Base-by-base conservation (phyloP, 1,284 basidiomycete genomes). In the Hemileia vastatrix region DNA sequence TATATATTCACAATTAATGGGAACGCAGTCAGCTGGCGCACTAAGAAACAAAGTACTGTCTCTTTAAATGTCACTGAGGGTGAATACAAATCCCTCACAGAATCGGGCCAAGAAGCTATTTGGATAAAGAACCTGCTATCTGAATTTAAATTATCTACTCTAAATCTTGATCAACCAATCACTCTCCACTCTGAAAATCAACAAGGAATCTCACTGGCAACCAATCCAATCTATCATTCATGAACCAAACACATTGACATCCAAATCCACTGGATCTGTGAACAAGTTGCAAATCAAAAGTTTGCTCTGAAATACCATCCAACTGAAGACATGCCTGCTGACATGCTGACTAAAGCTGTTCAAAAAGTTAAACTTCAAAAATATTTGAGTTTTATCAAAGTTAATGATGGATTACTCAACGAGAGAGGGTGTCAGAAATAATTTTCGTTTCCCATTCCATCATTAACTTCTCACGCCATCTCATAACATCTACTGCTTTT, bases 111-210 rank as follows among this genome's bases (percentile, higher is more conserved):
- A 18, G 33, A 59, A 44, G 3, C 32, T 3, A 11, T 47, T 6
- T 59, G 57, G 57, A 6, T 52, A n/a, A 21, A 36, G 8, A 51
- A 51, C n/a, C 19, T 60, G 11, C n/a, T 54, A 1, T 27, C 36
- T 8, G 18, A 43, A 4, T 33, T 60, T 15, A 47, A 45, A n/a
- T n/a, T n/a, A n/a, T n/a, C n/a, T n/a, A n/a, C n/a, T 1, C n/a
- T 47, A 15, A 19, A 19, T 1, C 24, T 51, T 3, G 24, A 21
- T 0, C 9, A 27, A 5, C 33, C 51, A 13, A 49, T 49, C 19
- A 4, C 4, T 3, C 40, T 57, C 4, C 19, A 23, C 43, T 19
- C 13, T 31, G 43, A 57, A 2, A 57, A 57, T 18, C 36, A 57
- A 27, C 23, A 44, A 18, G 33, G 31, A 3, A 57, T 57, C 15